A percentile compares a stretch with the other conserved stretches of the same genome.
phyloP scores from a whole-genome alignment of 2,329 filamentous ascomycete species.

The Nothophaeocryptopus gaeumannii region DNA sequence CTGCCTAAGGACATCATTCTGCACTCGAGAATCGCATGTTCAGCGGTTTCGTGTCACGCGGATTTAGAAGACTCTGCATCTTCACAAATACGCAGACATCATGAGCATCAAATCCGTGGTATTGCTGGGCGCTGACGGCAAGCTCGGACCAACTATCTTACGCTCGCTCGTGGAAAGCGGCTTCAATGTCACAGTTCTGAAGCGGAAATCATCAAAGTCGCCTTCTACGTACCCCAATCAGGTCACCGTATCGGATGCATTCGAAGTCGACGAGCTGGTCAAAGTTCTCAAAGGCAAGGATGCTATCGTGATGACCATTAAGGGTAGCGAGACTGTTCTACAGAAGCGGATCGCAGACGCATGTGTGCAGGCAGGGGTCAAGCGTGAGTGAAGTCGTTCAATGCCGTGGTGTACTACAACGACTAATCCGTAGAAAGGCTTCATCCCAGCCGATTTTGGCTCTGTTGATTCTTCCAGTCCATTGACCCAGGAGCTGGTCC shows the following conservation, averaged over 20 bases:
- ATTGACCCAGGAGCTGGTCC: constrained; percentile 42
- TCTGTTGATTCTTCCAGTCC: constrained; percentile 40
- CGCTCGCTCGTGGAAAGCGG: constrained; percentile 40
- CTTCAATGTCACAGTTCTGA: constrained; percentile 57
- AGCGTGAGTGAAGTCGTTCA: constrained; percentile 37
- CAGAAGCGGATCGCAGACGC: constrained; percentile 58
- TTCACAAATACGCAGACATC: background rate
- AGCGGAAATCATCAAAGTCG: constrained; percentile 47
- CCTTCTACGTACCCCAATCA: constrained; percentile 34
- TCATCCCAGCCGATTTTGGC: constrained; percentile 61
- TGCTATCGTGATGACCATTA: constrained; percentile 53
- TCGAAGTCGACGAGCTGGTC: constrained; percentile 48
- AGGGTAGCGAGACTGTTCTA: constrained; percentile 39
- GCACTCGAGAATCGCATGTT: too few relatives aligned
- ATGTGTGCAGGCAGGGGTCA: constrained; percentile 58
- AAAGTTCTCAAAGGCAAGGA: constrained; percentile 56
- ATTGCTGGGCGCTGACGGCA: constrained; percentile 45
- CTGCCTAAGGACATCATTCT: too few relatives aligned
- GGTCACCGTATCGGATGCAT: constrained; percentile 48
- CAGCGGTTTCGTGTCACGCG: too few relatives aligned
- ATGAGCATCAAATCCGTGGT: constrained; percentile 43
- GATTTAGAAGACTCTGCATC: background rate
- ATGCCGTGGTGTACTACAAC: background rate
- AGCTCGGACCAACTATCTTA: constrained; percentile 44
- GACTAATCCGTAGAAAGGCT: constrained; percentile 30